Base-by-base conservation (phyloP, 1,284 basidiomycete genomes). In the Ceratobasidium sp. region DNA sequence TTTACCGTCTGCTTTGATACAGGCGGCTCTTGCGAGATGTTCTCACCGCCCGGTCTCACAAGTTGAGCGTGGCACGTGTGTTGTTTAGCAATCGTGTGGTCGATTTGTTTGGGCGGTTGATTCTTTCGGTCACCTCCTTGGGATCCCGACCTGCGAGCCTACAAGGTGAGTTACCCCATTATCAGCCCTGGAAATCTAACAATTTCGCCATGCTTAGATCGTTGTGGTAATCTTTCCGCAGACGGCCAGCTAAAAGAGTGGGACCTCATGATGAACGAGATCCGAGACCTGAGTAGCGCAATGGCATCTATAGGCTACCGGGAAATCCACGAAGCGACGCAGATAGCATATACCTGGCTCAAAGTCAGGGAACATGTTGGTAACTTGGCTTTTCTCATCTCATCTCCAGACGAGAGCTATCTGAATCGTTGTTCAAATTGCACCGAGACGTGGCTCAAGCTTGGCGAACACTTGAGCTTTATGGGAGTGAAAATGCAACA, bases 61-160 rank as follows among this genome's bases (percentile, higher is more conserved):
- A 60, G 35, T 33, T 33, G 14, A 35, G 14, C 30, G 33, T 20
- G 18, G 59, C 7, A 35, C 59, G 33, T 20, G 27, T 60, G 35
- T 33, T 60, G 16, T 60, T 60, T 20, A 20, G 3, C 35, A 33
- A 35, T 20, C 27, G 20, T 14, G 38, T 60, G 3, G 18, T 60
- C 16, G 59, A 60, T 35, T 33, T 60, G 59, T 60, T 60, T 20
- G 59, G 59, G 7, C 59, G 30, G 20, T 60, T 60, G 59, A 38
- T 60, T 6, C 59, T 60, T 20, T 38, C 33, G 30, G 12, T 33
- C 16, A 20, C 16, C 14, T 33, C 8, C 14, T 8, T 60, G 27
- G 10, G 38, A 14, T 14, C 3, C 27, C 10, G 12, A 30, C 16
- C 6, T 7, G 33, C n/a, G 27, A 27, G 27, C 27, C 12, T 7